phyloP scores from a whole-genome alignment of 2,329 filamentous ascomycete species.

The Penicillium janthinellum region DNA sequence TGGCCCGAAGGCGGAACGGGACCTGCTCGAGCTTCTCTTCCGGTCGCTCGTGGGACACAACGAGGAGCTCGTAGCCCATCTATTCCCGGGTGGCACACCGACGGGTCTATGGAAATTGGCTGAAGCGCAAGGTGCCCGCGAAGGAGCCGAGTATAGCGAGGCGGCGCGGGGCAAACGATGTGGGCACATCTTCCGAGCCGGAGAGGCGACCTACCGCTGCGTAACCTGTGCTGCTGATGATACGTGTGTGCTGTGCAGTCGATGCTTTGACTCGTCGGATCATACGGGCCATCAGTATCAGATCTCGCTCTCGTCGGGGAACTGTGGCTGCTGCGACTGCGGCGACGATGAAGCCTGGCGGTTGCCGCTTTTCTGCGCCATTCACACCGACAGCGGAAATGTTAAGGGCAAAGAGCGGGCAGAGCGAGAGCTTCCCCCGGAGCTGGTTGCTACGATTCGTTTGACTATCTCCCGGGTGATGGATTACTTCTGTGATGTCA shows the following conservation, averaged over 20 bases:
- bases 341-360: slow-evolving; percentile 95
- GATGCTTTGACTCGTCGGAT: slow-evolving; percentile 93
- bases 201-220: slow-evolving; percentile 92
- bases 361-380: slow-evolving; percentile 79
- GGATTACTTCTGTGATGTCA: slow-evolving; percentile 96
- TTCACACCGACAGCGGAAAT: slow-evolving; percentile 70
- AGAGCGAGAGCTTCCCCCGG: slow-evolving; percentile 71
- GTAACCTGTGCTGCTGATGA: slow-evolving; percentile 93
- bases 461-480: slow-evolving; percentile 83
- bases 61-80: slow-evolving; percentile 70
- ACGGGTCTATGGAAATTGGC: slow-evolving; percentile 71
- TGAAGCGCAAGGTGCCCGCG: slow-evolving; percentile 86
- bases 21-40: slow-evolving; percentile 80
- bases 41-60: slow-evolving; percentile 78
- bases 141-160: slow-evolving; percentile 92
- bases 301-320: slow-evolving; percentile 83
- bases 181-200: slow-evolving; percentile 94
- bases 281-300: slow-evolving; percentile 91
- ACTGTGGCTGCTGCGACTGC: slow-evolving; percentile 96
- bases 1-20: slow-evolving; percentile 66
- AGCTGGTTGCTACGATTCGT: slow-evolving; percentile 74
- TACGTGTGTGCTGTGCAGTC: slow-evolving; percentile 90
- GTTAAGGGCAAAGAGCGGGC: slow-evolving; percentile 54
- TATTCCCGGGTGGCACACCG: slow-evolving; percentile 78
- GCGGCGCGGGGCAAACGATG: slow-evolving; percentile 90